Base-by-base conservation (phyloP, 2,329 filamentous ascomycete species). In the Fonsecaea nubica region DNA sequence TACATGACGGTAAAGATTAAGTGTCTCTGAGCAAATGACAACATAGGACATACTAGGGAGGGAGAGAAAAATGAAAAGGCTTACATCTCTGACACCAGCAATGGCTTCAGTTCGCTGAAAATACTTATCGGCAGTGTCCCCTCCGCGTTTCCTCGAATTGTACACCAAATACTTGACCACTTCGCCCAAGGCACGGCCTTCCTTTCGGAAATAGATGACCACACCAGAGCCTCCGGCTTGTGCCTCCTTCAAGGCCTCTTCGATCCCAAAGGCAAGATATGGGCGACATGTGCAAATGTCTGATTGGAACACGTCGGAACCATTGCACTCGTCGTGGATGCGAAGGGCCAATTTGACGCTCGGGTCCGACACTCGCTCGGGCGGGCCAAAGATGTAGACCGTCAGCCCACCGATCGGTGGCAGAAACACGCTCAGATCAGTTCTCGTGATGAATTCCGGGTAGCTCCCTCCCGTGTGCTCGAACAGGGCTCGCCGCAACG, bases 141-240 rank as follows among this genome's bases (percentile, higher is more conserved):
- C 66, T 10, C 78, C 74, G 48, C 77, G 76, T 72, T 77, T 81
- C 72, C 80, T 77, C 72, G 85, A 80, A 70, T 83, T 83, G 73
- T 84, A 86, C 75, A 96, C 93, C 77, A 90, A 79, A 69, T 90
- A 90, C 75, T 97, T 97, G 62, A 93, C 96, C 33, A 99, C 95
- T 79, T 99, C 95, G 61, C 95, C 95, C 6, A 98, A 83, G 42
- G 94, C 95, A 72, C 95, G 87, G 35, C 95, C 95, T 82, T 99
- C 95, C 78, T 99, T 99, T 72, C 95, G 89, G 87, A 98, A 99
- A 79, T 99, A 99, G 77, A 98, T 97, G 62, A 98, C 95, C 25
- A 97, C 92, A 63, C 94, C 94, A 73, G 90, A 94, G 56, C 94
- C 94, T 60, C 94, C 94, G 64, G 90, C 92, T 77, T 98, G 95